Percentiles rank a stretch among this genome's conserved stretches.
Conservation (phyloP, 331 rosid genomes). For the Arachis monticola region DNA sequence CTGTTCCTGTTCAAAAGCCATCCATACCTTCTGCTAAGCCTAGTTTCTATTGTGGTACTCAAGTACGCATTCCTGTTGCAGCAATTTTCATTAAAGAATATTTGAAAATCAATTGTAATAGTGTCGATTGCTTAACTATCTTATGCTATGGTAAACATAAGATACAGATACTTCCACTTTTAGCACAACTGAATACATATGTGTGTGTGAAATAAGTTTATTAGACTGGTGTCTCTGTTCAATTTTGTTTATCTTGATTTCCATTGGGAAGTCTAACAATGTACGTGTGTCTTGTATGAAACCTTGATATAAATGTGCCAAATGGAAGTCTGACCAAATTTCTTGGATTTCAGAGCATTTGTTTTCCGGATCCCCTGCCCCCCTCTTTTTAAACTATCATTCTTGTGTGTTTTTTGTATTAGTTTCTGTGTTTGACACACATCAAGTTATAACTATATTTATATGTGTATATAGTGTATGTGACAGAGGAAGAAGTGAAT, state of each 20-base stretch:
- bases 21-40: conserved; percentile 97
- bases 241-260: too few species aligned
- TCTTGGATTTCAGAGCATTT: not conserved
- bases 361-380: not conserved
- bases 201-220: conserved; percentile 2
- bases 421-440: conserved; percentile 11
- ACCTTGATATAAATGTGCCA: too few species aligned
- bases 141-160: conserved; percentile 20
- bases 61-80: conserved; percentile 56
- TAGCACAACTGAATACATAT: conserved; percentile 14
- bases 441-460: too few species aligned
- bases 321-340: too few species aligned
- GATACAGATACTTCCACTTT: conserved; percentile 9
- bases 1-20: conserved; percentile 89
- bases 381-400: not conserved
- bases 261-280: too few species aligned
- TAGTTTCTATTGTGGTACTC: conserved; percentile 91
- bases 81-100: conserved; percentile 9
- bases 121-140: conserved; percentile 24
- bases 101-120: conserved; percentile 33
- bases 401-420: not conserved
- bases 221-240: too few species aligned
- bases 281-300: too few species aligned
- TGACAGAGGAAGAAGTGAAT: conserved; percentile 13
- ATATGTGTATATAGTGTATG: not conserved